Base-by-base conservation (phyloP, 257 asterid species). In the Nicotiana sylvestris region DNA sequence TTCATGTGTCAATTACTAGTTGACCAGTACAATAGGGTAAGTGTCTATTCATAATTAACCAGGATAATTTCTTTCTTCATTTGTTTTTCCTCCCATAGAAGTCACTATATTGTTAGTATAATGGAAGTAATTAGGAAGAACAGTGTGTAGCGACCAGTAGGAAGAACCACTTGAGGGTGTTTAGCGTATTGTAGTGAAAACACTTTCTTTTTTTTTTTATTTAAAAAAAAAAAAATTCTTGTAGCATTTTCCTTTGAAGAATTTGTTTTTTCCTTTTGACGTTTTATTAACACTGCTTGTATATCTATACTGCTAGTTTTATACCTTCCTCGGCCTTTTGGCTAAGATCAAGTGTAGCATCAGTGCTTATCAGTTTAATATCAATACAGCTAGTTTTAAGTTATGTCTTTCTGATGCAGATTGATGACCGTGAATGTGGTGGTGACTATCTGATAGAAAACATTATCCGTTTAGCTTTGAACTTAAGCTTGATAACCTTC, bases 301-400 rank as follows among this genome's bases (percentile, higher is more conserved):
- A 11, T 46, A 8, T 66, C 6, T 2, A 16, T 32, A 32, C 11
- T 30, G 49, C 49, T 15, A 15, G 46, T 16, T 66, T 66, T 35
- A 83, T 83, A 80, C 81, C 77, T 84, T 84, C 57, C 86, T 84
- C 81, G 80, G 66, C 82, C 82, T 84, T 85, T 85, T 85, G 76
- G 85, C 83, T 76, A 81, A 76, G 87, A 55, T 85, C 80, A 81
- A 66, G 68, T 81, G 81, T 84, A 84, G 78, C 61, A 55, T 84
- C 69, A 58, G 57, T 69, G 51, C 84, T 80, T 74, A 84, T 80
- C 81, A 60, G 65, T 78, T 78, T 78, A 60, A 83, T 78, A 83
- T 66, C 60, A 27, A 8, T 51, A 17, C 29, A 16, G 12, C 65
- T 76, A 51, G 46, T 29, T 51, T 76, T 76, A 76, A 3, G 29